Conservation (phyloP, 768 basidiomycete genomes). For the Zangia roseola region DNA sequence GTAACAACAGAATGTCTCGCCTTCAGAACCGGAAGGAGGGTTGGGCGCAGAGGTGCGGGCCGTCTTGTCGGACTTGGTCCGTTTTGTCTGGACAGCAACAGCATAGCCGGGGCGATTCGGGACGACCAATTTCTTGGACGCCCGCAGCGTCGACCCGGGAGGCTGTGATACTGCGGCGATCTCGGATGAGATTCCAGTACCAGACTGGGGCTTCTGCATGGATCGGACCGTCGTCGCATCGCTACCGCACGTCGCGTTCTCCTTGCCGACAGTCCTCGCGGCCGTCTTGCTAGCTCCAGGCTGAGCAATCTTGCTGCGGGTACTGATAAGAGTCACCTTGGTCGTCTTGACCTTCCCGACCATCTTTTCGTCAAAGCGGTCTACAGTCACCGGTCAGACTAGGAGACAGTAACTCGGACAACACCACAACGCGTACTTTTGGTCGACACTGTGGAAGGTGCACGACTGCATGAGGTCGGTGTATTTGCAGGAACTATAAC, state of each 20-base stretch:
- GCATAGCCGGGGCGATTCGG: background rate
- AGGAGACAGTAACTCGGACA: background rate
- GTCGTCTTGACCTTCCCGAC: background rate
- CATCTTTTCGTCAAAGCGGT: background rate
- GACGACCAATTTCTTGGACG: slow-evolving; percentile 2
- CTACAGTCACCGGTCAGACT: background rate
- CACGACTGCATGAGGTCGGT: background rate
- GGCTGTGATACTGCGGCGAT: background rate
- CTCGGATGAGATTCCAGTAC: slow-evolving; percentile 5
- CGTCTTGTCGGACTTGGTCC: background rate
- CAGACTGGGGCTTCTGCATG: slow-evolving; percentile 1
- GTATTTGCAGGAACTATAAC: background rate
- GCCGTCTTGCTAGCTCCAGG: slow-evolving; percentile 5
- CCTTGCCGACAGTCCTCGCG: slow-evolving; percentile 12
- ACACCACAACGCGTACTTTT: slow-evolving; percentile 4
- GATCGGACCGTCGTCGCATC: slow-evolving; percentile 3
- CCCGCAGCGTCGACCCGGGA: slow-evolving; percentile 14
- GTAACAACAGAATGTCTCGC: slow-evolving; percentile 5
- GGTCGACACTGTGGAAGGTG: background rate
- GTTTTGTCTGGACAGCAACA: slow-evolving; percentile 1
- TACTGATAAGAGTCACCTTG: slow-evolving; percentile 1
- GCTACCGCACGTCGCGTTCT: slow-evolving; percentile 10
- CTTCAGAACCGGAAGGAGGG: background rate
- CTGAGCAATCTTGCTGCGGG: slow-evolving; percentile 1
- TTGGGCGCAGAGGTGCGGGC: background rate